Percentiles rank a stretch among this genome's conserved stretches.
phyloP scores from a whole-genome alignment of 2,329 filamentous ascomycete genomes.

The Waltergamsia citrina region DNA sequence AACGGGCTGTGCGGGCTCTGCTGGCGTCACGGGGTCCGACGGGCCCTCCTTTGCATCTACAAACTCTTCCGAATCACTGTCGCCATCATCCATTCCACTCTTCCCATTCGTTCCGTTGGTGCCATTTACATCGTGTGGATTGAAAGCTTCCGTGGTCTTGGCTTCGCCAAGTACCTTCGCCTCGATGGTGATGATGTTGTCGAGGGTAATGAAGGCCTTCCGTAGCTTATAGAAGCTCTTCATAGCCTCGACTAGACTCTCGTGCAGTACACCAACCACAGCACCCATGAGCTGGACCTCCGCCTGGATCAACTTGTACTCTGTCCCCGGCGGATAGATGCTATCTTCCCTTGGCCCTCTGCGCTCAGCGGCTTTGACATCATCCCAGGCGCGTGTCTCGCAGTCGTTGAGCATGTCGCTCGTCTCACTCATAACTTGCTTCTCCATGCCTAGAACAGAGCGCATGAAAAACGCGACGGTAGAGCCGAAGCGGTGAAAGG shows the following conservation, averaged over 20 bases:
- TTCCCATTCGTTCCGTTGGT: conserved; percentile 6
- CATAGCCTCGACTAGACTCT: conserved; percentile 84
- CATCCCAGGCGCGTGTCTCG: conserved; percentile 66
- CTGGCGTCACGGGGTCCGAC: conserved; percentile 32
- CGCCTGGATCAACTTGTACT: conserved; percentile 77
- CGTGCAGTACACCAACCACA: conserved; percentile 80
- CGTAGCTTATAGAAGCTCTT: conserved; percentile 88
- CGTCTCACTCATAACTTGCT: conserved; percentile 81
- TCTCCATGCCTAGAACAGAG: conserved; percentile 84
- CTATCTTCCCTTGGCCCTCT: conserved; percentile 30
- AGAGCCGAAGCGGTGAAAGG: conserved; percentile 80
- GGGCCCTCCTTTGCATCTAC: conserved; percentile 44
- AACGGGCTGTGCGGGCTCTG: conserved; percentile 8
- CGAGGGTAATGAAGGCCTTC: conserved; percentile 77
- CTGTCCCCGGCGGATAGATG: conserved; percentile 74
- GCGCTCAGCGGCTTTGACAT: conserved; percentile 66
- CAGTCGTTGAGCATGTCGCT: conserved; percentile 62
- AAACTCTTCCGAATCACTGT: conserved; percentile 24
- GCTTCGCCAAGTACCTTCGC: conserved; percentile 31
- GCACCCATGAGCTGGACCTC: conserved; percentile 85
- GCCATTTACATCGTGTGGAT: too few relatives aligned
- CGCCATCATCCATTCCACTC: conserved; percentile 12
- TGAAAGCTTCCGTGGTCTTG: conserved; percentile 22
- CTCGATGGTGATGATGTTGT: conserved; percentile 70
- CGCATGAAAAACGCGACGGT: conserved; percentile 78